Percentiles rank a stretch among this genome's conserved stretches.
Conservation (phyloP, 306 rosid species). For the Cucumis melo region DNA sequence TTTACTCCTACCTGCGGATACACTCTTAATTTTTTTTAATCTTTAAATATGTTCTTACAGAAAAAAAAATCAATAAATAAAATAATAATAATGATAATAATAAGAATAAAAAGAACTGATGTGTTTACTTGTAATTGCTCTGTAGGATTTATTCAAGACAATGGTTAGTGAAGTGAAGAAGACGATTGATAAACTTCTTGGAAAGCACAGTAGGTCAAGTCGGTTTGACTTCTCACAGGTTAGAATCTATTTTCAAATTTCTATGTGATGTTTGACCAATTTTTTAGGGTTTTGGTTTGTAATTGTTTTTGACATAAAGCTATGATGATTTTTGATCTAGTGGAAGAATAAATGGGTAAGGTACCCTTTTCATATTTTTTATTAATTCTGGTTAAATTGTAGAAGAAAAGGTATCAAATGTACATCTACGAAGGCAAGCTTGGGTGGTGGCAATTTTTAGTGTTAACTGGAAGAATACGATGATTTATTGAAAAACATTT, state of each 20-base stretch:
- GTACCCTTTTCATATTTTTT: not conserved
- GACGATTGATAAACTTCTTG: conserved; percentile 23
- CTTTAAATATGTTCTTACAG: not conserved
- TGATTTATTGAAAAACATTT: not conserved
- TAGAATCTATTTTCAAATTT: conserved; percentile 9
- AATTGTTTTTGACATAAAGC: not conserved
- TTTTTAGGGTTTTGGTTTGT: not conserved
- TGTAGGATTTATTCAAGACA: conserved; percentile 81
- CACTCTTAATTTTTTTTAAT: not conserved
- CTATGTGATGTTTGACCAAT: not conserved
- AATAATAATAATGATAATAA: too few relatives aligned
- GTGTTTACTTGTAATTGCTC: conserved; percentile 4
- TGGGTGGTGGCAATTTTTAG: not conserved
- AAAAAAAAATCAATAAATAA: not conserved
- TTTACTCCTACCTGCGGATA: conserved; percentile 4
- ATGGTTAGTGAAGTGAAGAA: conserved; percentile 37
- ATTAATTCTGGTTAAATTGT: not conserved
- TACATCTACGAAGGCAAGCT: not conserved
- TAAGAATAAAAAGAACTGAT: not conserved
- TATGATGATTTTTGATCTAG: not conserved
- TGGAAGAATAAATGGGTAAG: not conserved
- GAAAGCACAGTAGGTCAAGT: conserved; percentile 43
- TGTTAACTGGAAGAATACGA: not conserved
- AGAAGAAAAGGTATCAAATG: not conserved
- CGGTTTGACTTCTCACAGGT: conserved; percentile 50